These are phyloP conservation scores for Schwanniomyces pseudopolymorphus DNA, from an alignment of 805 yeast species.

Conservation along the genomic window DNA sequence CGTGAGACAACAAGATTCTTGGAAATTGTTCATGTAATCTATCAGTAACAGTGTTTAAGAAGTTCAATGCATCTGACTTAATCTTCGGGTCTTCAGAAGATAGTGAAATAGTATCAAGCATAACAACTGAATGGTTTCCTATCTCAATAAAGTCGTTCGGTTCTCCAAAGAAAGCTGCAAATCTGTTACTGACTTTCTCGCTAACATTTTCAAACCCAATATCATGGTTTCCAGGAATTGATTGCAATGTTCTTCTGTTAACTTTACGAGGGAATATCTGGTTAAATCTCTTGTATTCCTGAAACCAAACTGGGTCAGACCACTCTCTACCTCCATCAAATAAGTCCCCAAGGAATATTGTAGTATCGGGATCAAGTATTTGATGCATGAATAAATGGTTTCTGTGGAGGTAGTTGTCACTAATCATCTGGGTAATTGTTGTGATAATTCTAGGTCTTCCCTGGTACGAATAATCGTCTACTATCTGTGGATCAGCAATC, in stretches of 20 bases:
- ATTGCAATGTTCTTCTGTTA: constrained; percentile 35
- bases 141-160: constrained; percentile 54
- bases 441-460: constrained; percentile 53
- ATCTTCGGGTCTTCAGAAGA: constrained; percentile 52
- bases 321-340: constrained; percentile 95
- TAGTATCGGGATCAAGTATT: constrained; percentile 68
- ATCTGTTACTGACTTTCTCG: constrained; percentile 57
- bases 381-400: constrained; percentile 64
- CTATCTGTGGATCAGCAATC: constrained; percentile 92
- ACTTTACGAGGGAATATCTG: constrained; percentile 59
- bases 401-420: constrained; percentile 78
- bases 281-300: constrained; percentile 69
- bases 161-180: constrained; percentile 71
- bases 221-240: constrained; percentile 91
- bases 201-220: constrained; percentile 87
- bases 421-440: constrained; percentile 55
- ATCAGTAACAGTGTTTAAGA: constrained; percentile 41
- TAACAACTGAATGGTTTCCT: constrained; percentile 69
- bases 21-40: constrained; percentile 43
- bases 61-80: constrained; percentile 51
- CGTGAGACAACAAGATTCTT: constrained; percentile 76
- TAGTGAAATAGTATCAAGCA: constrained; percentile 81
- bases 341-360: constrained; percentile 83
- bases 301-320: constrained; percentile 63
- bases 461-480: constrained; percentile 87